Conservation (phyloP, 352 stramenopile genomes). For the Globisporangium viniferum region DNA sequence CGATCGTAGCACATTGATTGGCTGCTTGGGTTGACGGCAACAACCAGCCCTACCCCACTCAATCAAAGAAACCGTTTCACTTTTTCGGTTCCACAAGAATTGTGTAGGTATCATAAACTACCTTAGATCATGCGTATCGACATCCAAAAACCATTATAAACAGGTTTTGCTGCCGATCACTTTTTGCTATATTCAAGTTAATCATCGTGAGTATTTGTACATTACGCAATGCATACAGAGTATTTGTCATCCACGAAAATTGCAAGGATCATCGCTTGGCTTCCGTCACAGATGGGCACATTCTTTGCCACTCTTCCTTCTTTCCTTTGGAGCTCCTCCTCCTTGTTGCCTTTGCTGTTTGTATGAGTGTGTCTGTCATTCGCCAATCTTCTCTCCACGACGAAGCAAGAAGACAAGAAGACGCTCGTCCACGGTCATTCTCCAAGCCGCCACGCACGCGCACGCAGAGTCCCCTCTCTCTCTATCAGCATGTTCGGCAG, state of each 20-base stretch:
- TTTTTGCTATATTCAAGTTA: no score
- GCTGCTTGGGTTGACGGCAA: background rate
- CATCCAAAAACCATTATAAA: background rate
- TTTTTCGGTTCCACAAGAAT: background rate
- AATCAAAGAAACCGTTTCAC: background rate
- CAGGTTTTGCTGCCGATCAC: background rate
- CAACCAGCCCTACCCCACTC: background rate
- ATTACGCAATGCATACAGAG: background rate
- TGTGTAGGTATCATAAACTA: background rate
- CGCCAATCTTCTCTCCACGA: background rate
- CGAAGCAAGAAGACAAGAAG: background rate
- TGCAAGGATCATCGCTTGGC: background rate
- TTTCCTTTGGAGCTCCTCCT: background rate
- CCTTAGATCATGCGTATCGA: background rate
- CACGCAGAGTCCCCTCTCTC: background rate
- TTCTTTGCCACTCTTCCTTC: background rate
- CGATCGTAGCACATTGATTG: background rate
- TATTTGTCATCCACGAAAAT: background rate
- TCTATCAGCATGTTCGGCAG: background rate
- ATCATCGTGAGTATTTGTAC: no score
- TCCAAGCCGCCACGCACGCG: background rate
- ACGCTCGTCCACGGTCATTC: background rate
- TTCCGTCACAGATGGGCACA: constrained; percentile 14
- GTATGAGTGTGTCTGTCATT: background rate
- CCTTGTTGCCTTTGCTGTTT: background rate